Percentiles rank a stretch among this genome's conserved stretches.
These are phyloP conservation scores for Candida stauntonica DNA, from an alignment of 805 yeast species.

Conservation along the genomic window DNA sequence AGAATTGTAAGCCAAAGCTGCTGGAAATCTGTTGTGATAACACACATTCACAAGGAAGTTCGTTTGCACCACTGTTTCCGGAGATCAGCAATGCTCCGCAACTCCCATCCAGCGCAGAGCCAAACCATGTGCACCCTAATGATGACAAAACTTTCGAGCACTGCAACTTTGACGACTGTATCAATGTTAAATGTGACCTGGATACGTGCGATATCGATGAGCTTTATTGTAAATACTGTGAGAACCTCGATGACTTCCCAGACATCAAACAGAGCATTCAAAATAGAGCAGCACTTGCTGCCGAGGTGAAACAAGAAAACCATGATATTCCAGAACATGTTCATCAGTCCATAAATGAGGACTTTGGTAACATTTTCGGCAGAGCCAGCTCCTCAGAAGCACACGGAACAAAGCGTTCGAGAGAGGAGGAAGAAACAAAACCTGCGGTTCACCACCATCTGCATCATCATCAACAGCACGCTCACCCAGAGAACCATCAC, in stretches of 20 bases:
- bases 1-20: conserved; percentile 35
- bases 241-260: conserved; percentile 15
- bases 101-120: neutral
- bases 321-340: neutral
- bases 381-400: neutral
- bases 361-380: neutral
- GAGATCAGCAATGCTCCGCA: neutral
- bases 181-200: conserved; percentile 27
- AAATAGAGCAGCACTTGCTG: neutral
- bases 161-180: conserved; percentile 23
- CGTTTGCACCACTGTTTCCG: conserved; percentile 7
- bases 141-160: conserved; percentile 18
- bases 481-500: conserved; percentile 31
- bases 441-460: conserved; percentile 16
- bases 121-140: neutral
- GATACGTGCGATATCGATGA: conserved; percentile 31
- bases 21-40: conserved; percentile 40
- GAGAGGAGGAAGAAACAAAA: conserved; percentile 19
- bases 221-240: conserved; percentile 30
- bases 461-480: conserved; percentile 23
- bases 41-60: conserved; percentile 21
- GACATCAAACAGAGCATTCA: conserved; percentile 6
- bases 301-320: no score
- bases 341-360: neutral
- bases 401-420: conserved; percentile 5